These are phyloP conservation scores for Yamadazyma blattariae DNA, from an alignment of 1,139 yeast species.

Conservation along the genomic window DNA sequence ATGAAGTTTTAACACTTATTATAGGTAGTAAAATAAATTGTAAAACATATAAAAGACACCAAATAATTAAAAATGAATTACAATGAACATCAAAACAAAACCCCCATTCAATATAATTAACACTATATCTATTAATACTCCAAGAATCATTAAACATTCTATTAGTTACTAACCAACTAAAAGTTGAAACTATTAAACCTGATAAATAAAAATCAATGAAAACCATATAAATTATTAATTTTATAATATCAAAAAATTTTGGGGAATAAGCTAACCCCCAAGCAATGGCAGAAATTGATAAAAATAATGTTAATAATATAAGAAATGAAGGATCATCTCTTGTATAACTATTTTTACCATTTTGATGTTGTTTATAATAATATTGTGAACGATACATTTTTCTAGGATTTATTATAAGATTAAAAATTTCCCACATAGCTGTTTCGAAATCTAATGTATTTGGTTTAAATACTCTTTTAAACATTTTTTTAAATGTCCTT, in stretches of 20 bases:
- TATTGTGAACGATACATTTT: slow-evolving; percentile 80
- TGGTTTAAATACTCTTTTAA: slow-evolving; percentile 57
- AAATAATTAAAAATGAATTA: slow-evolving; percentile 77
- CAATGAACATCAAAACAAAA: slow-evolving; percentile 94
- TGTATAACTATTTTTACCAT: slow-evolving; percentile 52
- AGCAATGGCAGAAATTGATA: slow-evolving; percentile 74
- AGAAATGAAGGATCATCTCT: slow-evolving; percentile 91
- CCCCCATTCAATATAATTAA: slow-evolving; percentile 81
- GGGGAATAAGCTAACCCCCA: slow-evolving; percentile 89
- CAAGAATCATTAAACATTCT: slow-evolving; percentile 50
- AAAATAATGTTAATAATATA: slow-evolving; percentile 60
- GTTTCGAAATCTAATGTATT: slow-evolving; percentile 87
- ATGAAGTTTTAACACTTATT: slow-evolving; percentile 58
- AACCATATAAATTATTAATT: slow-evolving; percentile 78
- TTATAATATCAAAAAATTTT: slow-evolving; percentile 54
- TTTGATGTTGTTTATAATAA: slow-evolving; percentile 52
- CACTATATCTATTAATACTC: slow-evolving; percentile 30
- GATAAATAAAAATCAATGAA: slow-evolving; percentile 73
- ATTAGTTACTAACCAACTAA: slow-evolving; percentile 72
- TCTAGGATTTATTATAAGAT: slow-evolving; percentile 70
- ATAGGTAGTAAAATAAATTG: slow-evolving; percentile 78
- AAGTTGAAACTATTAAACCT: slow-evolving; percentile 67
- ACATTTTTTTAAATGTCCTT: slow-evolving; percentile 24
- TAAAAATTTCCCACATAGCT: slow-evolving; percentile 86
- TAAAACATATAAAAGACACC: slow-evolving; percentile 72